Evolutionary conservation across 768 basidiomycete genomes (phyloP).

Genomic region (Leccinum disarticulatum): DNA sequence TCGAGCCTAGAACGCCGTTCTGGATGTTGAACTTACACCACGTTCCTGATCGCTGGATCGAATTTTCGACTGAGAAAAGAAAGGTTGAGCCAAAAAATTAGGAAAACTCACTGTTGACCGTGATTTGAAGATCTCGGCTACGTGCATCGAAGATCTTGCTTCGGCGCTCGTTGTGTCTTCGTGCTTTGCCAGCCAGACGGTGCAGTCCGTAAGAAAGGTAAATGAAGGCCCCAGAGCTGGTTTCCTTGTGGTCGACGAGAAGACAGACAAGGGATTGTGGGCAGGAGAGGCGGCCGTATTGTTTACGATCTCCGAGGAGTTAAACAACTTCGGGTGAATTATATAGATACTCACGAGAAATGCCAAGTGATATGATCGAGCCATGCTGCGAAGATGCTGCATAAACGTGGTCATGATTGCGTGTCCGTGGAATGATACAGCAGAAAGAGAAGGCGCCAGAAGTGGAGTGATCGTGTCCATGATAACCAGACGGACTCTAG

Average conservation of each 20-base stretch:
- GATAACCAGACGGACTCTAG: conserved; percentile 48
- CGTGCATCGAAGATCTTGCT: conserved; percentile 25
- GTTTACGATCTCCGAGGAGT: conserved; percentile 55
- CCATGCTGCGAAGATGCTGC: conserved; percentile 54
- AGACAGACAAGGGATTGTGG: conserved; percentile 35
- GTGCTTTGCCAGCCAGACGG: conserved; percentile 60
- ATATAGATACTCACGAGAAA: conserved; percentile 49
- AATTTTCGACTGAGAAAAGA: conserved; percentile 2
- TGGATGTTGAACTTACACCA: conserved; percentile 43
- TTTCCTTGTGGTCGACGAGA: conserved; percentile 46
- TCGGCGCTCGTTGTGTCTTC: conserved; percentile 15
- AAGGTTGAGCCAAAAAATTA: background rate
- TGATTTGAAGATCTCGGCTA: conserved; percentile 45
- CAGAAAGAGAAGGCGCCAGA: conserved; percentile 60
- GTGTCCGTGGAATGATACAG: conserved; percentile 71
- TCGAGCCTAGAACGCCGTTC: conserved; percentile 29
- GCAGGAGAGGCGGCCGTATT: conserved; percentile 41
- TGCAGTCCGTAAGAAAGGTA: conserved; percentile 67
- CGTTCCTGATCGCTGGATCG: conserved; percentile 36
- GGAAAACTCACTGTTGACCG: conserved; percentile 37
- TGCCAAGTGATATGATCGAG: conserved; percentile 44
- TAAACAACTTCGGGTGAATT: background rate
- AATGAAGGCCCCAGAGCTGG: conserved; percentile 79
- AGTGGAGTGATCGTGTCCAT: conserved; percentile 68
- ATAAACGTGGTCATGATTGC: conserved; percentile 72